Evolutionary conservation across 2,329 filamentous ascomycete species (phyloP).

Genomic region (Penicillium corylophilum): DNA sequence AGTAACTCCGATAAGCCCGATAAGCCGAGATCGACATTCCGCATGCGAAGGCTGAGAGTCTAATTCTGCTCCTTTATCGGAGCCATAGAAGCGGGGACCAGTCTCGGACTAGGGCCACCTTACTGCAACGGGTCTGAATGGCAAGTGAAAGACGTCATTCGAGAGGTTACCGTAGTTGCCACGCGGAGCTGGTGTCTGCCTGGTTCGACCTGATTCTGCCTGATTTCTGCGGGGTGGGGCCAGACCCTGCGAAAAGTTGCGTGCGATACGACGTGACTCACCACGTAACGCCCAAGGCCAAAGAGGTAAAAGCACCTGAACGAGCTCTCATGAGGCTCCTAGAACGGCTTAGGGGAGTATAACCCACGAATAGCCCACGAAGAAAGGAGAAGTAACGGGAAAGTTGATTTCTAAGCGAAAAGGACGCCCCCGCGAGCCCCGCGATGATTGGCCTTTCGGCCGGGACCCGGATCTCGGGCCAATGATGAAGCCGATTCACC

Average conservation of each 20-base stretch:
- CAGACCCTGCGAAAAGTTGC: background rate
- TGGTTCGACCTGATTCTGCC: background rate
- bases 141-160: constrained; percentile 1
- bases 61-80: background rate
- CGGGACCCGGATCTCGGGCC: constrained; percentile 12
- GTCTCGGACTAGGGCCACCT: background rate
- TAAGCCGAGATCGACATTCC: background rate
- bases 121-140: background rate
- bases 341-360: background rate
- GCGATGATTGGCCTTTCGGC: constrained; percentile 15
- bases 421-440: background rate
- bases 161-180: background rate
- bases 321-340: background rate
- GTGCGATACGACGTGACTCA: constrained; percentile 1
- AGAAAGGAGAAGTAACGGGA: background rate
- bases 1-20: background rate
- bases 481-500: constrained; percentile 7
- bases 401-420: constrained; percentile 32
- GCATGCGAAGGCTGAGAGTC: background rate
- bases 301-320: background rate
- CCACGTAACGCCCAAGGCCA: background rate
- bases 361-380: too few relatives aligned
- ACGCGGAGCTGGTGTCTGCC: background rate
- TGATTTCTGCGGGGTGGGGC: background rate
- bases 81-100: background rate